Percentiles rank a stretch among this genome's conserved stretches.
These are phyloP conservation scores for Aurinia saxatilis DNA, from an alignment of 345 rosid genomes.

Conservation along the genomic window DNA sequence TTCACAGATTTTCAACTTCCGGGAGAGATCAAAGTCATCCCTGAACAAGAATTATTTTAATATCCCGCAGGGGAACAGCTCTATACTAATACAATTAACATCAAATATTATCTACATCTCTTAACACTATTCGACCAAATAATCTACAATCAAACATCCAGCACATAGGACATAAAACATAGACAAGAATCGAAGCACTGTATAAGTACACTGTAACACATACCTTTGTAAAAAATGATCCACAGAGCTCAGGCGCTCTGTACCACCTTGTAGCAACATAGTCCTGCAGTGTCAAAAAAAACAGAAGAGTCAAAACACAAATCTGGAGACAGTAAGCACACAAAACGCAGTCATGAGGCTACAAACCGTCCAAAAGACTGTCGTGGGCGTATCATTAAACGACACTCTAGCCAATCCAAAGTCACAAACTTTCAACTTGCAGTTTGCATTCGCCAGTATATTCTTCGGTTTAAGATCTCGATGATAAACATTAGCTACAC, in stretches of 20 bases:
- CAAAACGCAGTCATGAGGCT: not conserved
- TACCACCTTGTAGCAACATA: slow-evolving; percentile 99
- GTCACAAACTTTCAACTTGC: slow-evolving; percentile 94
- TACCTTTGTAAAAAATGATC: slow-evolving; percentile 93
- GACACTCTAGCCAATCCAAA: slow-evolving; percentile 93
- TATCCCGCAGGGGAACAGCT: slow-evolving; percentile 22
- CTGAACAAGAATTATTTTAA: slow-evolving; percentile 92
- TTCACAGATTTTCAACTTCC: slow-evolving; percentile 91
- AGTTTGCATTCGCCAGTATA: slow-evolving; percentile 92
- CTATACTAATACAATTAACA: slow-evolving; percentile 13
- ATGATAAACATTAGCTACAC: slow-evolving; percentile 88
- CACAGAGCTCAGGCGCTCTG: slow-evolving; percentile 95
- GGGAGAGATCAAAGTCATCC: slow-evolving; percentile 99
- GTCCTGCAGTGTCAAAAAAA: slow-evolving; percentile 42
- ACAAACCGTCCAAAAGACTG: slow-evolving; percentile 91
- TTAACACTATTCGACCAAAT: not conserved
- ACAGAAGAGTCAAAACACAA: not conserved
- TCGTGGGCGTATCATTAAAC: slow-evolving; percentile 75
- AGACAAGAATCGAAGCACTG: not conserved
- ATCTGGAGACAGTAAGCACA: not conserved
- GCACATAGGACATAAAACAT: not conserved
- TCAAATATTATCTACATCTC: not conserved
- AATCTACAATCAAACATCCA: slow-evolving; percentile 5
- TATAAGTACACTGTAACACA: slow-evolving; percentile 5
- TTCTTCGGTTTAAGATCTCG: slow-evolving; percentile 98